These are phyloP conservation scores for Mucor velutinosus DNA, from an alignment of 371 early-diverging fungal genomes.

Conservation along the genomic window DNA sequence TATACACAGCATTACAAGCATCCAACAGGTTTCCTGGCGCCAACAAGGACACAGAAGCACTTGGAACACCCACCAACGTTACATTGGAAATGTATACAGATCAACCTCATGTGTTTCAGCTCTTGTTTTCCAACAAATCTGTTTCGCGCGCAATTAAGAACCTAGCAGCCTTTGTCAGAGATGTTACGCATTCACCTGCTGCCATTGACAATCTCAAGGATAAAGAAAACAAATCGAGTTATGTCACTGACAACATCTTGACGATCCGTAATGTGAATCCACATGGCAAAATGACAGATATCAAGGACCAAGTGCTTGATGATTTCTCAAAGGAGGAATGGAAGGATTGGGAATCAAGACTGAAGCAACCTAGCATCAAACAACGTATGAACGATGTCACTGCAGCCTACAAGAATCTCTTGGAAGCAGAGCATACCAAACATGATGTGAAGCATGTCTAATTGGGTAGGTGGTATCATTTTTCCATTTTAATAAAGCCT, in stretches of 20 bases:
- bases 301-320: conserved; percentile 14
- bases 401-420: background rate
- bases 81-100: conserved; percentile 59
- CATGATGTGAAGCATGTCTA: background rate
- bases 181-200: conserved; percentile 14
- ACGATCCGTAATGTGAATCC: conserved; percentile 20
- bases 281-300: conserved; percentile 26
- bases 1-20: conserved; percentile 40
- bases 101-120: conserved; percentile 81
- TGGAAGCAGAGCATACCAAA: conserved; percentile 1
- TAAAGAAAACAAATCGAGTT: conserved; percentile 3
- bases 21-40: conserved; percentile 31
- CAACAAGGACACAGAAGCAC: conserved; percentile 3
- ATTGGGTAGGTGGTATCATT: background rate
- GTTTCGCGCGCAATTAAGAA: conserved; percentile 23
- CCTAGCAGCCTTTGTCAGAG: conserved; percentile 29
- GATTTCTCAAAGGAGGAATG: conserved; percentile 18
- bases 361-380: conserved; percentile 28
- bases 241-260: conserved; percentile 11
- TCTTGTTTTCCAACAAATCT: conserved; percentile 41
- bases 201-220: background rate
- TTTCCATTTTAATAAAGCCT: background rate
- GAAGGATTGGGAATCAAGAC: conserved; percentile 29
- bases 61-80: conserved; percentile 25
- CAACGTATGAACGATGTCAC: conserved; percentile 27